These are phyloP conservation scores for Diaporthe citriasiana DNA, from an alignment of 2,329 filamentous ascomycete species.

Conservation along the genomic window DNA sequence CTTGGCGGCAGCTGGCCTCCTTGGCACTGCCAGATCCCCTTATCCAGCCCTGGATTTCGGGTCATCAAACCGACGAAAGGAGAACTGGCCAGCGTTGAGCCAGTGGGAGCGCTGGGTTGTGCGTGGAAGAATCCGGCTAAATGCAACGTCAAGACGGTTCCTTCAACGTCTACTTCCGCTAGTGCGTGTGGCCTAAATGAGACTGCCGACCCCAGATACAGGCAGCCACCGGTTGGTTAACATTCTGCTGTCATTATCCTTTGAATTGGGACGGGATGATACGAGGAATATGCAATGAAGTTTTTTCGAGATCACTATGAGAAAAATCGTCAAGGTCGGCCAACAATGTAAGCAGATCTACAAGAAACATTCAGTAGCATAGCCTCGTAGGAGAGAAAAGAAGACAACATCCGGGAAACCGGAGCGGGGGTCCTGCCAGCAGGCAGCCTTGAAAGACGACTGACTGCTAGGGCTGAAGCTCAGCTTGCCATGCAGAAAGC, in stretches of 20 bases:
- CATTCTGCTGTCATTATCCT: neutral
- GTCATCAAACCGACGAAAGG: constrained; percentile 34
- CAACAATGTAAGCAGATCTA: neutral
- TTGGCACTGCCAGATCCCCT: constrained; percentile 19
- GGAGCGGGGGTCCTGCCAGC: neutral
- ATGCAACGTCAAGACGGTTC: constrained; percentile 35
- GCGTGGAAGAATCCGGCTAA: constrained; percentile 29
- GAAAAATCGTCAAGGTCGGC: neutral
- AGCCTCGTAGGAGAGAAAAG: neutral
- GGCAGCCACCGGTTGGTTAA: neutral
- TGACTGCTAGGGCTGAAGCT: neutral
- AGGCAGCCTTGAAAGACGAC: neutral
- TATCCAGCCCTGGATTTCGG: constrained; percentile 5
- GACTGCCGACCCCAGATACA: neutral
- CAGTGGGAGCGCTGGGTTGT: constrained; percentile 10
- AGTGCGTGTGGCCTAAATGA: constrained; percentile 30
- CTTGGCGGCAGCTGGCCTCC: constrained; percentile 27
- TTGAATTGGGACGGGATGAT: neutral
- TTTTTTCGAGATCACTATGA: neutral
- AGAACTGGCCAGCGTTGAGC: constrained; percentile 10
- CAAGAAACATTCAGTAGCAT: neutral
- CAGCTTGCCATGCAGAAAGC: neutral
- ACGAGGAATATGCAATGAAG: neutral
- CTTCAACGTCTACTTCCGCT: constrained; percentile 27
- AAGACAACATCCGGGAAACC: neutral